Conservation (phyloP, 768 basidiomycete genomes). For the Amanita molliuscula region DNA sequence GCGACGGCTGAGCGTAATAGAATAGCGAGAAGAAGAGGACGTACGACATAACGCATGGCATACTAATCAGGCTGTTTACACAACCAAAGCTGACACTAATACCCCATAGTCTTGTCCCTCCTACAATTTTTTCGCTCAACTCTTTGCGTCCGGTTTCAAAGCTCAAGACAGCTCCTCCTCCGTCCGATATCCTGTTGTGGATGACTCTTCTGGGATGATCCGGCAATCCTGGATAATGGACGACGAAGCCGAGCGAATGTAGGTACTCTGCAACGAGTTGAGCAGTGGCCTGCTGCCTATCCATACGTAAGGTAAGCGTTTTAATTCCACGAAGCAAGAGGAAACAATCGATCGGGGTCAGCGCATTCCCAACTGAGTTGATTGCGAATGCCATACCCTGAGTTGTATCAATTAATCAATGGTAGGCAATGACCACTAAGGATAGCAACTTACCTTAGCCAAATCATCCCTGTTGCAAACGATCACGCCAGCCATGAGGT, state of each 20-base stretch:
- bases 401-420: constrained; percentile 7
- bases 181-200: constrained; percentile 86
- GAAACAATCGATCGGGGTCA: constrained; percentile 95
- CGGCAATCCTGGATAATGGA: constrained; percentile 86
- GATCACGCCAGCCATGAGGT: constrained; percentile 97
- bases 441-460: constrained; percentile 51
- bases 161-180: constrained; percentile 88
- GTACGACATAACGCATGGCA: constrained; percentile 99
- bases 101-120: constrained; percentile 88
- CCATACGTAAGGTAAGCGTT: constrained; percentile 93
- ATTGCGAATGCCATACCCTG: constrained; percentile 86
- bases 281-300: constrained; percentile 80
- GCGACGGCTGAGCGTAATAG: constrained; percentile 10
- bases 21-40: constrained; percentile 24
- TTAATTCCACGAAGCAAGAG: constrained; percentile 92
- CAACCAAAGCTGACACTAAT: constrained; percentile 98
- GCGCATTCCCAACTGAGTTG: constrained; percentile 88
- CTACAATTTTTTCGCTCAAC: constrained; percentile 87
- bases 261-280: constrained; percentile 83
- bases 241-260: constrained; percentile 73
- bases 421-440: not conserved
- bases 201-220: constrained; percentile 76
- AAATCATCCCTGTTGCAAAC: constrained; percentile 87
- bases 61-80: constrained; percentile 95
- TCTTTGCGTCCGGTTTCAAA: constrained; percentile 91